Base-by-base conservation (phyloP, 1,284 basidiomycete species). In the Heterobasidion occidentale region DNA sequence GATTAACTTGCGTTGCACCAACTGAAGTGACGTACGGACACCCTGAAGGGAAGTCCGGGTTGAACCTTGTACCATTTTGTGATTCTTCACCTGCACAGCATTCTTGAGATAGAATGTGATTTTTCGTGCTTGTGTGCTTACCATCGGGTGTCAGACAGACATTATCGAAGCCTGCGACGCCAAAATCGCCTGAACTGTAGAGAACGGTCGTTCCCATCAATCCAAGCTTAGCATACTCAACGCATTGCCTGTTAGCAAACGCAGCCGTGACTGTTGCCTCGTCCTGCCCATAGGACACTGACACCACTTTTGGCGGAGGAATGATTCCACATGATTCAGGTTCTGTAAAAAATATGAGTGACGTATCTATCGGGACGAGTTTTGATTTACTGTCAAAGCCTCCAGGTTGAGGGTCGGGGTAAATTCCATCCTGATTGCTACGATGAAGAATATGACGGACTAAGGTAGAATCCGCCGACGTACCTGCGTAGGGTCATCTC, bases 401-500 rank as follows among this genome's bases (percentile, higher is more conserved):
- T n/a, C 75, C 77, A 6, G 71, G 67, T 14, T 60, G 51, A 2
- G 65, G 58, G 62, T 84, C 79, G 1, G 84, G 84, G 58, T 83
- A 86, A 52, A 77, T 67, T 9, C 71, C 74, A 62, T 84, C 79
- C 70, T 78, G 36, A 48, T 11, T 9, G n/a, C 19, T 14, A 34
- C 7, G 15, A 7, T 14, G 47, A 49, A 19, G 47, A 49, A 20
- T 20, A 49, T 9, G 47, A 7, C n/a, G 15, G 14, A 19, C 14
- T 1, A 33, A 4, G 34, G 47, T 17, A 12, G 2, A 12, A 35
- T 58, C 59, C 51, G 33, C 35, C 8, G 9, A 52, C 45, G 7
- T 9, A 72, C 76, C 56, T 70, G 61, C 4, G 42, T 64, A 7
- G 76, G 75, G 62, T 83, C 79, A 46, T 87, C 82, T 2, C 83